phyloP scores from a whole-genome alignment of 352 stramenopile species.

The Pythium scleroteichum region DNA sequence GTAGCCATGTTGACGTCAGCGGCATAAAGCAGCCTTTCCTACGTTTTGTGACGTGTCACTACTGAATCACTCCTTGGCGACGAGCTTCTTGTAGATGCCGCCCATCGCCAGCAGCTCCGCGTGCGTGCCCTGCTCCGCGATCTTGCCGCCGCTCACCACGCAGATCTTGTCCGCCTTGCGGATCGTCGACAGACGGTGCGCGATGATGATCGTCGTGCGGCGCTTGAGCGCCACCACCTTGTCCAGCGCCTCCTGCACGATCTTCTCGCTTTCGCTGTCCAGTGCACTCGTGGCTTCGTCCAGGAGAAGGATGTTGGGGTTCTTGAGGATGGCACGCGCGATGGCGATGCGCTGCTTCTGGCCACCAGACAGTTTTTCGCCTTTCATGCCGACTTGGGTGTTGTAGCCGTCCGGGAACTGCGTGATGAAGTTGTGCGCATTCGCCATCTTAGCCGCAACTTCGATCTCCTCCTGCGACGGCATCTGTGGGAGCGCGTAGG shows the following conservation, averaged over 20 bases:
- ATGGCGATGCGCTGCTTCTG: conserved; percentile 90
- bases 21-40: not conserved
- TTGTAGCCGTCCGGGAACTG: conserved; percentile 90
- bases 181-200: conserved; percentile 94
- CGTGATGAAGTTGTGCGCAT: conserved; percentile 92
- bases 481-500: conserved; percentile 45
- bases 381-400: conserved; percentile 92
- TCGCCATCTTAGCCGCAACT: conserved; percentile 89
- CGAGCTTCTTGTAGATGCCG: conserved; percentile 30
- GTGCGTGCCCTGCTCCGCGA: conserved; percentile 93
- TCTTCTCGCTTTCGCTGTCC: conserved; percentile 78
- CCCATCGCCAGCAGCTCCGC: conserved; percentile 73
- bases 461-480: conserved; percentile 74
- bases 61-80: conserved; percentile 23
- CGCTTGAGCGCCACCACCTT: conserved; percentile 52
- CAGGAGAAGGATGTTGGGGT: conserved; percentile 87
- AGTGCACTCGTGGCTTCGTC: conserved; percentile 91
- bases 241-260: conserved; percentile 83
- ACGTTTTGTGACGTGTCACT: not conserved
- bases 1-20: conserved; percentile 20
- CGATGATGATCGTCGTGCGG: conserved; percentile 92
- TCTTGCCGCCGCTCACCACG: conserved; percentile 90
- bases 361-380: conserved; percentile 73
- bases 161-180: conserved; percentile 94
- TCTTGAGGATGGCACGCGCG: conserved; percentile 89